Conservation (phyloP, 768 basidiomycete species). For the Xerocomus spinulosus region DNA sequence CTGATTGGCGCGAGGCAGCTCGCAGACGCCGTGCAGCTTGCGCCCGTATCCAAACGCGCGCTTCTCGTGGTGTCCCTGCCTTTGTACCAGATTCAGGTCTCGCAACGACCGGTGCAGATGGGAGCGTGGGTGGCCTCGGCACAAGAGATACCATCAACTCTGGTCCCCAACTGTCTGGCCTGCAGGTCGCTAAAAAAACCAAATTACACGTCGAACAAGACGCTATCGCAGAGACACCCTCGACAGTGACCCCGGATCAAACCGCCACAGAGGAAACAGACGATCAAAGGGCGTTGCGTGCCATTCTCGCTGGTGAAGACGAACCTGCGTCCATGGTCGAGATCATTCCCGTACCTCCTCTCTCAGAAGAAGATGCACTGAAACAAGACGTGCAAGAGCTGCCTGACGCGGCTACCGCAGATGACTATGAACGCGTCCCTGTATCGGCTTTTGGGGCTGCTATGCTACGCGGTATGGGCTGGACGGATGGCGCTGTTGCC, state of each 20-base stretch:
- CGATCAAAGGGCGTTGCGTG: slow-evolving; percentile 77
- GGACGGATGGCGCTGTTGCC: slow-evolving; percentile 79
- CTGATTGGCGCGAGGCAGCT: slow-evolving; percentile 85
- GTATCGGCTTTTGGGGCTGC: slow-evolving; percentile 92
- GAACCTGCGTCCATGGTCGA: slow-evolving; percentile 45
- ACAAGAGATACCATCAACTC: slow-evolving; percentile 73
- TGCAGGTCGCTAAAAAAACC: slow-evolving; percentile 45
- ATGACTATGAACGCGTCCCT: slow-evolving; percentile 88
- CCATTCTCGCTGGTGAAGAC: slow-evolving; percentile 56
- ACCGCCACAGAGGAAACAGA: slow-evolving; percentile 47
- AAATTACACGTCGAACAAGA: slow-evolving; percentile 33
- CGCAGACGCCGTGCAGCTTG: slow-evolving; percentile 46
- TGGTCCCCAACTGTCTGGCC: slow-evolving; percentile 64
- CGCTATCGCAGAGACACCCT: slow-evolving; percentile 1
- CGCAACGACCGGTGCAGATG: slow-evolving; percentile 56
- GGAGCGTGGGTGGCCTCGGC: slow-evolving; percentile 74
- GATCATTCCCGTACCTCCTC: slow-evolving; percentile 53
- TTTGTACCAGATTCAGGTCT: slow-evolving; percentile 65
- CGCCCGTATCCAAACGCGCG: slow-evolving; percentile 8
- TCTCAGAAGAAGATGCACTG: slow-evolving; percentile 80
- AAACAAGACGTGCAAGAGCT: slow-evolving; percentile 78
- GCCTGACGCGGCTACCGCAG: slow-evolving; percentile 68
- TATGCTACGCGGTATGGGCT: slow-evolving; percentile 93
- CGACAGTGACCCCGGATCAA: slow-evolving; percentile 2
- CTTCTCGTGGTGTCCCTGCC: slow-evolving; percentile 24